Evolutionary conservation across 352 stramenopile species (phyloP), one percentile per base, ranked within the genome.

Genomic region (Globisporangium cystogenes): DNA sequence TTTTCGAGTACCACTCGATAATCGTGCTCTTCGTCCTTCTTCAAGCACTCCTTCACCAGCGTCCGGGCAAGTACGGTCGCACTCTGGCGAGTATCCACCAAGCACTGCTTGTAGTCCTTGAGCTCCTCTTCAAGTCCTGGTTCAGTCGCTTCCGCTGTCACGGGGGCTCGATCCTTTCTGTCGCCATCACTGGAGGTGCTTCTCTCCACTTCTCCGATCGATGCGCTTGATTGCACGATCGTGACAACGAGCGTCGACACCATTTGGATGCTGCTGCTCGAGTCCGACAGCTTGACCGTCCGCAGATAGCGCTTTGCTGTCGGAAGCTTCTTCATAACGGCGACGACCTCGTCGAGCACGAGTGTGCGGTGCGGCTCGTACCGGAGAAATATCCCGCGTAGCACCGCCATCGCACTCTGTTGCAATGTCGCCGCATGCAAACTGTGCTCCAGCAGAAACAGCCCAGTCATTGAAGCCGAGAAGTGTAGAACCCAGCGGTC

Each of bases 1-100:
- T 93, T 86, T 18, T 93, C 86, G 15, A 95, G 62, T 16, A 87
- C 62, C 43, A 86, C 63, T 21, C 83, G 80, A 60, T 86, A 78
- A 50, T 92, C 77, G 33, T 76, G 64, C 29, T 92, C 82, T 53
- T 94, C 83, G 10, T 67, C 73, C 59, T 91, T 94, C 62, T 92
- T 93, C 65, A 89, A 72, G 51, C 81, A 94, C 50, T 84, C 76
- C 44, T 65, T 81, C 41, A 95, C 48, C 43, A 95, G 52, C 16
- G 64, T 50, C 16, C 55, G 39, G 26, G 86, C 67, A 43, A 95
- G 86, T 1, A 53, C 37, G 7, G 57, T 55, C 2, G 74, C 74
- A 55, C 54, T 77, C 3, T 71, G 68, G 4, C 58, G 71, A 15
- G 59, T 60, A 26, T 75, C 60, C 18, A 70, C 59, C n/a, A 86